Percentiles rank a stretch among this genome's conserved stretches.
These are phyloP conservation scores for Wickerhamomyces chambardii DNA, from an alignment of 805 yeast genomes.

Conservation along the genomic window DNA sequence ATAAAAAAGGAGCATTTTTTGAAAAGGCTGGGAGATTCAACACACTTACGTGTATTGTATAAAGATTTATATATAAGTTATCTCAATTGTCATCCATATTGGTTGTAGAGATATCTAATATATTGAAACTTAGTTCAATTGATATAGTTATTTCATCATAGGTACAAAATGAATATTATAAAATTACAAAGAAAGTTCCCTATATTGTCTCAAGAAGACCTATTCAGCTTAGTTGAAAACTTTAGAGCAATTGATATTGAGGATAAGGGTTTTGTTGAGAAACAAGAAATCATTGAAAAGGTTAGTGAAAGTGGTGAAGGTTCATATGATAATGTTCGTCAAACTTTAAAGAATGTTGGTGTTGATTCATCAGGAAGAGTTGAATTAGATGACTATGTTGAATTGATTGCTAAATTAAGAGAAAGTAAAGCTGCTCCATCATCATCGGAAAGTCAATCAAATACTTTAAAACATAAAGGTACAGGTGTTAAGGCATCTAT, in stretches of 20 bases:
- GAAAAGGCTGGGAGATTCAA: no score
- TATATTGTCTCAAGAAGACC: constrained; percentile 72
- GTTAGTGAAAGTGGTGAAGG: constrained; percentile 73
- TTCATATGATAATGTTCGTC: constrained; percentile 87
- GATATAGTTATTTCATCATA: no score
- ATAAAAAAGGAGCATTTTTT: no score
- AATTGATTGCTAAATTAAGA: constrained; percentile 71
- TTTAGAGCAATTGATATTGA: constrained; percentile 82
- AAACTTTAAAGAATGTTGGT: constrained; percentile 80
- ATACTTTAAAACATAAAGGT: constrained; percentile 36
- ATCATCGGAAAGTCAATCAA: constrained; percentile 15
- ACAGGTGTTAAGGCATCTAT: constrained; percentile 62
- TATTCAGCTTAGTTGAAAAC: constrained; percentile 77
- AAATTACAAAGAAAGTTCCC: constrained; percentile 79
- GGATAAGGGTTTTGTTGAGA: constrained; percentile 92
- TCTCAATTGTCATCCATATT: no score
- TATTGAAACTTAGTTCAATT: no score
- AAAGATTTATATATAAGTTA: no score
- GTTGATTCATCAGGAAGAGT: constrained; percentile 97
- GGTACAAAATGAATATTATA: constrained; percentile 56
- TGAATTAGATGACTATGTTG: constrained; percentile 91
- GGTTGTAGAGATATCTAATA: no score
- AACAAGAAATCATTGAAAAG: constrained; percentile 80
- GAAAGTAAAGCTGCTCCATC: constrained; percentile 32
- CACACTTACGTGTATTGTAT: no score